Conservation (phyloP, 495 filamentous ascomycete genomes). For the Aspergillus wentii region DNA sequence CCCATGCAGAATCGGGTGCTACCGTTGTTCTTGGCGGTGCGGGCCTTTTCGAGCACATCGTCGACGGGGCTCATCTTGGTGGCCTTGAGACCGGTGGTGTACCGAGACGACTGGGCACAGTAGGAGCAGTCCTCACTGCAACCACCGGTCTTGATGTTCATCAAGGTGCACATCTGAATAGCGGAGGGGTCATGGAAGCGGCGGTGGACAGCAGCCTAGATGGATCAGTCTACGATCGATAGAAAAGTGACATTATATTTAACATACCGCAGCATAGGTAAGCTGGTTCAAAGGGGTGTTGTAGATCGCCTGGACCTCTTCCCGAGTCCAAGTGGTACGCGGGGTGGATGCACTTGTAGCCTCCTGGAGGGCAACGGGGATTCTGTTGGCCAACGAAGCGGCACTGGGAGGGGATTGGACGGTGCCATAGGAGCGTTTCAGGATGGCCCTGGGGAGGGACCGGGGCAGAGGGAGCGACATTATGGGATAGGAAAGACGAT, state of each 20-base stretch:
- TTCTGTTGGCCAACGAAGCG: conserved; percentile 25
- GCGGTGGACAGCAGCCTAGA: conserved; percentile 66
- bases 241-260: background rate
- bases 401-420: conserved; percentile 34
- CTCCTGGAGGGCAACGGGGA: conserved; percentile 38
- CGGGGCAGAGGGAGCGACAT: no score
- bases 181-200: conserved; percentile 74
- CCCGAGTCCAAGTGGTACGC: conserved; percentile 69
- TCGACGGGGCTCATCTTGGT: conserved; percentile 73
- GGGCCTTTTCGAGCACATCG: conserved; percentile 68
- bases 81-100: conserved; percentile 72
- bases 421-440: conserved; percentile 38
- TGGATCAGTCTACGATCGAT: background rate
- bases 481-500: no score
- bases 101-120: conserved; percentile 79
- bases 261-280: conserved; percentile 64
- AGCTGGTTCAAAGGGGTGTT: conserved; percentile 73
- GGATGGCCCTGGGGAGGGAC: no score
- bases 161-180: conserved; percentile 84
- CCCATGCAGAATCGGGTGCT: conserved; percentile 90
- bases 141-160: conserved; percentile 94
- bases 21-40: conserved; percentile 71
- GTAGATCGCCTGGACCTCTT: conserved; percentile 72
- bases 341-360: conserved; percentile 54
- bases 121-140: conserved; percentile 86